These are phyloP conservation scores for Mycotypha africana DNA, from an alignment of 371 early-diverging fungal genomes.

Conservation along the genomic window DNA sequence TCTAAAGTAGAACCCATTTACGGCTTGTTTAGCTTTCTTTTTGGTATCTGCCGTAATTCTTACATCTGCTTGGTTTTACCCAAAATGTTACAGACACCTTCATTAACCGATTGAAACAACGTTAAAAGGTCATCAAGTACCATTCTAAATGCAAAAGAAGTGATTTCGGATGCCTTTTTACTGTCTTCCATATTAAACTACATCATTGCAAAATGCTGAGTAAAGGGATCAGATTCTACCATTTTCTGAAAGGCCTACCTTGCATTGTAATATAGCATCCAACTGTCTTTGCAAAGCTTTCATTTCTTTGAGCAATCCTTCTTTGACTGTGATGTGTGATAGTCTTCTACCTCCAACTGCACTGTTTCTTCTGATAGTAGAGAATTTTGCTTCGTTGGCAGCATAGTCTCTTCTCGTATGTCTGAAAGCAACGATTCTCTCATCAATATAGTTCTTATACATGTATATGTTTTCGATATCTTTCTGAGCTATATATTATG, in stretches of 20 bases:
- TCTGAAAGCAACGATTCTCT: constrained; percentile 70
- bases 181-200: no score
- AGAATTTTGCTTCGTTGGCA: no score
- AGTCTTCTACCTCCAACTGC: no score
- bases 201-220: neutral
- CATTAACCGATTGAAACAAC: constrained; percentile 86
- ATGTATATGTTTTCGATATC: constrained; percentile 70
- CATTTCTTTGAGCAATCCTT: constrained; percentile 73
- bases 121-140: constrained; percentile 78
- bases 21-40: no score
- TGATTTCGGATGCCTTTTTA: no score
- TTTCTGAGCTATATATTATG: no score
- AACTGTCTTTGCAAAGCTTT: constrained; percentile 75
- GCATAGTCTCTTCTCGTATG: constrained; percentile 75
- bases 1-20: constrained; percentile 36
- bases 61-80: constrained; percentile 28
- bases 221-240: neutral
- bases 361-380: no score
- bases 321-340: constrained; percentile 50
- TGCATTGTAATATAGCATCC: constrained; percentile 69
- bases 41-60: no score
- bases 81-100: constrained; percentile 88
- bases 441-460: constrained; percentile 82
- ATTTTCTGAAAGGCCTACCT: no score
- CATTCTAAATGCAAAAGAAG: constrained; percentile 78